Base-by-base conservation (phyloP, 129 eudicot species). In the Pseudognaphalium luteoalbum region DNA sequence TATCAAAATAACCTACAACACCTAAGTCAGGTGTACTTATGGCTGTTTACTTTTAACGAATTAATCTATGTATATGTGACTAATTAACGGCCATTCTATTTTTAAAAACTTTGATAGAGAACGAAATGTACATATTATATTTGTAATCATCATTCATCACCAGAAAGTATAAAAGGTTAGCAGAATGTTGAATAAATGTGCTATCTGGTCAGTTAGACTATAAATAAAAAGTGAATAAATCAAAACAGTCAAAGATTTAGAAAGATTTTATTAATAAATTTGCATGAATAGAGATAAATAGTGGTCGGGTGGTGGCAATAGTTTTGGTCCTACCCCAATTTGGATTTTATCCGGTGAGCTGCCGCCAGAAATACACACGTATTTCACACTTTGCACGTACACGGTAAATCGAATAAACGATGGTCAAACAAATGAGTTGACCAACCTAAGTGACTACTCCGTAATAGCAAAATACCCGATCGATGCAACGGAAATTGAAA, bases 211-310 rank as follows among this genome's bases (percentile, higher is more conserved):
- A n/a, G 42, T 57, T 56, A 25, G 59, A 68, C 67, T 28, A 30
- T 39, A 22, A 33, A 47, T 56, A 32, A 2, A 0, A 2, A 12
- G 32, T 20, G 34, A 44, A 64, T 30, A 22, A 25, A 25, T 25
- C 28, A 25, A 67, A 34, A 54, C 11, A 69, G 81, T 77, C 81
- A 77, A 77, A 69, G 81, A 78, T 78, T 39, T 78, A 41, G 70
- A 33, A 58, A 78, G 81, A 78, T 78, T 39, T 59, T 54, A 39
- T 54, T 25, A 15, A 52, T 16, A 44, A 51, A 47, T n/a, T 65
- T 67, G 74, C 63, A 64, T 75, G 64, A 28, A 39, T 25, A 37
- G 12, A 14, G 1, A 33, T 39, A 39, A 41, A 14, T 39, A 12
- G 69, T 9, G 16, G 74, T 66, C 44, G 67, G 68, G 20, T 44